phyloP scores from a whole-genome alignment of 2,329 filamentous ascomycete species.

The Microcera coccophila region DNA sequence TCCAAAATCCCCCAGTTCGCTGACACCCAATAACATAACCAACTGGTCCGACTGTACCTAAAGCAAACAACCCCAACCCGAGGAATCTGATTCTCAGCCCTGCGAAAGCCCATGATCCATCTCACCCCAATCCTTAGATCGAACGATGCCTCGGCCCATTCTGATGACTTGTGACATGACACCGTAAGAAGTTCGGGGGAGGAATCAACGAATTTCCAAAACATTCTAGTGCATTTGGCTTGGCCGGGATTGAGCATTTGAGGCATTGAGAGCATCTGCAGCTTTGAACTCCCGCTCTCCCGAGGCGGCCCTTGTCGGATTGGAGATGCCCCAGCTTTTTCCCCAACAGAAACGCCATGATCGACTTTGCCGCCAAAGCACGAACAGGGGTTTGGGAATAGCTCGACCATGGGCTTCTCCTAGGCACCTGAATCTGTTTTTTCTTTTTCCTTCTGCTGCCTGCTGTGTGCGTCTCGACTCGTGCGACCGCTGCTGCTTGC shows the following conservation, averaged over 20 bases:
- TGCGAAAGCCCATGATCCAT: constrained; percentile 5
- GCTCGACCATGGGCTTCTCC: too few species aligned
- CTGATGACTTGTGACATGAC: constrained; percentile 14
- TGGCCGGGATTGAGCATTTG: too few species aligned
- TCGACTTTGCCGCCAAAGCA: constrained; percentile 22
- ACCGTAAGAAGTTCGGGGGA: background rate
- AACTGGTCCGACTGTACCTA: background rate
- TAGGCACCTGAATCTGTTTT: too few species aligned
- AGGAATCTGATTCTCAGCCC: constrained; percentile 11
- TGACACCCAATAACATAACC: background rate
- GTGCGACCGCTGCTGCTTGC: background rate
- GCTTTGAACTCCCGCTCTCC: constrained; percentile 13
- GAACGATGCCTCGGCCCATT: constrained; percentile 24
- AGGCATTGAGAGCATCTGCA: too few species aligned
- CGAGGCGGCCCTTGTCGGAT: constrained; percentile 2
- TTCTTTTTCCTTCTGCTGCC: constrained; percentile 2
- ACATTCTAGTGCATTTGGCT: background rate
- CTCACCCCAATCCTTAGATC: constrained; percentile 12
- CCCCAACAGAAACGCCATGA: constrained; percentile 28
- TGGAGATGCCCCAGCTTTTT: constrained; percentile 22
- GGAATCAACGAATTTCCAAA: background rate
- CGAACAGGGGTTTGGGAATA: constrained; percentile 9
- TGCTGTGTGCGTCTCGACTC: background rate
- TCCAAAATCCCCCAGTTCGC: background rate
- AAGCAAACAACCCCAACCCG: background rate